Base-by-base conservation (phyloP, 2,329 filamentous ascomycete genomes). In the Trichocomaceae sp. region DNA sequence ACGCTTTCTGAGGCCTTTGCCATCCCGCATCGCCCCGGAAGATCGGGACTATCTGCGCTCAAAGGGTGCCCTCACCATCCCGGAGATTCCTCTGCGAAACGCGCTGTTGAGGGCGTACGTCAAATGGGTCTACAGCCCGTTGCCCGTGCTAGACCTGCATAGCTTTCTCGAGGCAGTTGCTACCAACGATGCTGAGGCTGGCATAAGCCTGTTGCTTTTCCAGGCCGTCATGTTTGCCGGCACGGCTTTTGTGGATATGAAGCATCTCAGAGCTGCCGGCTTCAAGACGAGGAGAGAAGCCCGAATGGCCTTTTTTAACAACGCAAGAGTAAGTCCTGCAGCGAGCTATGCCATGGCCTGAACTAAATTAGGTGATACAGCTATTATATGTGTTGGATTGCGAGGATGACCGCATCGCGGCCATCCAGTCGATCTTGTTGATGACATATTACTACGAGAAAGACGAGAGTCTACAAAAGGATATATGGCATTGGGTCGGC, bases 381-480 rank as follows among this genome's bases (percentile, higher is more conserved):
- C 77, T 91, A 6, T 79, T 96, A 4, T 95, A 95, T 73, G 90
- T 95, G 63, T 90, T 93, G 60, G 90, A 96, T 68, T 92, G 91
- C 71, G 90, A 96, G 71, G 83, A 84, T 51, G 90, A 95, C 68
- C 87, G 90, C 50, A 83, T 95, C 48, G 82, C 88, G 26, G 81
- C 95, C 33, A 85, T 95, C 22, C 90, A 96, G 71, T 84, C 87
- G 8, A 77, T 95, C 7, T 77, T 96, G 22, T 79, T 95, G 54
- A 89, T 95, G 86, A 95, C 90, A 5, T 95, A 93, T 69, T 95
- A 90, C 85, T 95, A 95, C 67, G 90, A 95, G 72, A 91, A 88
- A 8, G 88, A 90, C 2, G 89, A 95, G 68, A 88, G 93, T 44
- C 64, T 66, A 65, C 88, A 93, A 67, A 93, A 95, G 71, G 90